Percentiles rank a stretch among this genome's conserved stretches.
Evolutionary conservation across 495 filamentous ascomycete species (phyloP).

Genomic region (Penicillium ochrochloron): DNA sequence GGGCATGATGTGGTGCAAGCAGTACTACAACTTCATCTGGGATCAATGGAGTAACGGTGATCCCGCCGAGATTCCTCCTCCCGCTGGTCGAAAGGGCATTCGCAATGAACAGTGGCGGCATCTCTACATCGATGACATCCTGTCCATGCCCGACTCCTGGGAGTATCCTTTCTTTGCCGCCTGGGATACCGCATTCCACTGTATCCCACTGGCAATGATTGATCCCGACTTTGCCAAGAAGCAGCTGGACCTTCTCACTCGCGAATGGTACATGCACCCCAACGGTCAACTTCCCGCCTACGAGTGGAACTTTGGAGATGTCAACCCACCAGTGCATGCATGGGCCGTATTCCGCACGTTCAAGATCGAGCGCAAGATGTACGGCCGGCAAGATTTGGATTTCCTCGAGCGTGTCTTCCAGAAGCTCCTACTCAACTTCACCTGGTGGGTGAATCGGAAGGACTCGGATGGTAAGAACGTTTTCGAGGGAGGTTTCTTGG

Average conservation of each 20-base stretch:
- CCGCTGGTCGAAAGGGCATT: slow-evolving; percentile 75
- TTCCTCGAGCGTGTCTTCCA: slow-evolving; percentile 97
- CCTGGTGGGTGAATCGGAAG: slow-evolving; percentile 98
- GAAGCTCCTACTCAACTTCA: slow-evolving; percentile 94
- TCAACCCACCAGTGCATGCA: slow-evolving; percentile 95
- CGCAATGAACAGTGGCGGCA: slow-evolving; percentile 92
- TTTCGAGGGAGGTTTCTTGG: slow-evolving; percentile 96
- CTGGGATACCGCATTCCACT: slow-evolving; percentile 97
- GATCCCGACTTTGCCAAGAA: slow-evolving; percentile 98
- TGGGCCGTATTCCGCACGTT: slow-evolving; percentile 95
- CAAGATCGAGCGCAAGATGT: slow-evolving; percentile 98
- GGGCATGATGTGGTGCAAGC: slow-evolving; percentile 98
- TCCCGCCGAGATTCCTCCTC: slow-evolving; percentile 77
- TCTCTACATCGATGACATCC: slow-evolving; percentile 87
- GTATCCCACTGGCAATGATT: slow-evolving; percentile 94
- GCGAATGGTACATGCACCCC: slow-evolving; percentile 99
- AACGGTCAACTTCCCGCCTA: slow-evolving; percentile 92
- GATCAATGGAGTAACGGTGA: slow-evolving; percentile 93
- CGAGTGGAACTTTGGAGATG: slow-evolving; percentile 98
- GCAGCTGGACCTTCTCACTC: slow-evolving; percentile 90
- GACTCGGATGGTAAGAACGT: slow-evolving; percentile 93
- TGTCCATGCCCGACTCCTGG: slow-evolving; percentile 98
- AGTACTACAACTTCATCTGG: slow-evolving; percentile 96
- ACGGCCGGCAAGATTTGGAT: slow-evolving; percentile 90
- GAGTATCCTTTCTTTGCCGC: slow-evolving; percentile 98